Percentiles rank a stretch among this genome's conserved stretches.
phyloP scores from a whole-genome alignment of 257 asterid species.

The Solanum chilense region DNA sequence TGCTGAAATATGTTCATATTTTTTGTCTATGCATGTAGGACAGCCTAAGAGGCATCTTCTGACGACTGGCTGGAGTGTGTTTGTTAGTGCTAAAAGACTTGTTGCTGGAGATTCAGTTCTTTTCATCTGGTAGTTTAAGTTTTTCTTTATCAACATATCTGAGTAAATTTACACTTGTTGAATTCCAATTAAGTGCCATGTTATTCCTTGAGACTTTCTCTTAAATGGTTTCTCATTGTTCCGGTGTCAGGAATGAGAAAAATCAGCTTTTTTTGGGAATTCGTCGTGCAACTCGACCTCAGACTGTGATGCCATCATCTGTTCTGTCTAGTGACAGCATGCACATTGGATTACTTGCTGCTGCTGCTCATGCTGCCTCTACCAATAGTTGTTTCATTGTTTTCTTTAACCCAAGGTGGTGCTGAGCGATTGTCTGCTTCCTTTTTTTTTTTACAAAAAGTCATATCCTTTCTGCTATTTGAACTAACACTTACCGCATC shows the following conservation, averaged over 20 bases:
- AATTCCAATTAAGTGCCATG: neutral
- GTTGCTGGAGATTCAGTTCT: constrained; percentile 50
- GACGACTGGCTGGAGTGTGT: constrained; percentile 55
- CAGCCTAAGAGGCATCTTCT: constrained; percentile 54
- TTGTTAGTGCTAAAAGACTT: constrained; percentile 49
- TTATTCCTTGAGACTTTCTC: neutral
- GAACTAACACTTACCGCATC: constrained; percentile 14
- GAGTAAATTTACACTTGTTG: neutral
- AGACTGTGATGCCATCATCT: constrained; percentile 97
- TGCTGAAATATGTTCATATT: neutral
- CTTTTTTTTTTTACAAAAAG: neutral
- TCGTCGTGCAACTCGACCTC: constrained; percentile 91
- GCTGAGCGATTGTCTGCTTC: neutral
- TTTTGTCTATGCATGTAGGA: constrained; percentile 18
- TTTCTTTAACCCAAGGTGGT: constrained; percentile 80
- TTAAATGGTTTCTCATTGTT: neutral
- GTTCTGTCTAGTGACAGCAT: constrained; percentile 97
- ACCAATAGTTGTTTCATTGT: constrained; percentile 97
- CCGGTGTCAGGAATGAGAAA: constrained; percentile 67
- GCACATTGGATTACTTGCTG: constrained; percentile 98
- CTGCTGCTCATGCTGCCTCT: constrained; percentile 99
- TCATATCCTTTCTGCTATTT: neutral
- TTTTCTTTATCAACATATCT: neutral
- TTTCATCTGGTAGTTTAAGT: constrained; percentile 40
- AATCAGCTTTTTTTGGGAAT: constrained; percentile 96